Percentiles rank a stretch among this genome's conserved stretches.
phyloP scores from a whole-genome alignment of 352 stramenopile species.

The Peronospora belbahrii region DNA sequence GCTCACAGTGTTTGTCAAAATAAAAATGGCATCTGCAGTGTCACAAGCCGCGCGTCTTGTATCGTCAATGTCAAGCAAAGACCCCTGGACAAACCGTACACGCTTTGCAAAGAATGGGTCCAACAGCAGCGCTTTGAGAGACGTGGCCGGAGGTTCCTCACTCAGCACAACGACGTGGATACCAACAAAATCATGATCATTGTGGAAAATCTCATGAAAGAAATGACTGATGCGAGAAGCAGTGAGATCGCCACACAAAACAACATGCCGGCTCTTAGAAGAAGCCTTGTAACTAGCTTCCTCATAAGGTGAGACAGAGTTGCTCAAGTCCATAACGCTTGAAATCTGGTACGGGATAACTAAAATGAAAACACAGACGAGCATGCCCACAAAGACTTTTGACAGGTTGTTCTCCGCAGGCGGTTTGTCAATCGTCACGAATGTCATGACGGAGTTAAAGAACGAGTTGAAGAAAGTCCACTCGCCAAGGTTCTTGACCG shows the following conservation, averaged over 20 bases:
- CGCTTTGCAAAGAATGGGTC: slow-evolving; percentile 83
- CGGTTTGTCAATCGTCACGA: slow-evolving; percentile 81
- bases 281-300: slow-evolving; percentile 66
- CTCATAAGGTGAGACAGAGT: slow-evolving; percentile 68
- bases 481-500: slow-evolving; percentile 54
- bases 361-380: slow-evolving; percentile 79
- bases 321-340: slow-evolving; percentile 71
- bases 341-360: slow-evolving; percentile 83
- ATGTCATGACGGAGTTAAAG: slow-evolving; percentile 85
- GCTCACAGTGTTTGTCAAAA: slow-evolving; percentile 51
- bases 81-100: slow-evolving; percentile 74
- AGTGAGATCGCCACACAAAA: slow-evolving; percentile 79
- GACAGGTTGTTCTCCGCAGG: slow-evolving; percentile 75
- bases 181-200: slow-evolving; percentile 78
- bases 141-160: slow-evolving; percentile 66
- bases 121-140: slow-evolving; percentile 67
- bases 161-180: slow-evolving; percentile 71
- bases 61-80: slow-evolving; percentile 73
- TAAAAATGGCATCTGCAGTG: slow-evolving; percentile 68
- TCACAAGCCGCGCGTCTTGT: slow-evolving; percentile 58
- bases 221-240: slow-evolving; percentile 77
- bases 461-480: slow-evolving; percentile 87
- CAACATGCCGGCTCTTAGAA: slow-evolving; percentile 52
- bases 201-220: slow-evolving; percentile 83
- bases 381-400: slow-evolving; percentile 72